phyloP scores from a whole-genome alignment of 345 rosid species.

The Litchi chinensis region DNA sequence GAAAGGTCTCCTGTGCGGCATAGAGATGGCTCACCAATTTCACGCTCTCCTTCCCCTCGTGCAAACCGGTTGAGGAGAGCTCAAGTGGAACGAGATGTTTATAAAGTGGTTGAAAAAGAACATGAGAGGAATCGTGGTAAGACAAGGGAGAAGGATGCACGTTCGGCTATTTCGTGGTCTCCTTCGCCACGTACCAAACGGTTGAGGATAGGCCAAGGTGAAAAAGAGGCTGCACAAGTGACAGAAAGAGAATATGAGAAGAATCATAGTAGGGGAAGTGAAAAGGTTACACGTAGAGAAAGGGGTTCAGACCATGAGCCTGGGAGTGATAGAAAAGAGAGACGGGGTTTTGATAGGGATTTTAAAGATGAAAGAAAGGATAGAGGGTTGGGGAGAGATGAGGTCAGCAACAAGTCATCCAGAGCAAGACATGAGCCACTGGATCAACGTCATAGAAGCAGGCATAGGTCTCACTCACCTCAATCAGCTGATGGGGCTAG shows the following conservation, averaged over 20 bases:
- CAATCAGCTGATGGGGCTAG: constrained; percentile 37
- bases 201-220: constrained; percentile 57
- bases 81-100: constrained; percentile 50
- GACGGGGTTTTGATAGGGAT: constrained; percentile 38
- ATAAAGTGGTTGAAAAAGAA: constrained; percentile 39
- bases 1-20: constrained; percentile 17
- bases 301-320: constrained; percentile 43
- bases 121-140: constrained; percentile 21
- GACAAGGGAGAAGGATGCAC: constrained; percentile 23
- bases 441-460: constrained; percentile 51
- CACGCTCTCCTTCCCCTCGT: constrained; percentile 75
- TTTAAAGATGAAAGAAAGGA: constrained; percentile 51
- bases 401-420: constrained; percentile 46
- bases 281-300: constrained; percentile 32
- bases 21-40: constrained; percentile 20
- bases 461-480: constrained; percentile 66
- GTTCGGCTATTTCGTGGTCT: constrained; percentile 43
- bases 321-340: constrained; percentile 52
- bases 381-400: constrained; percentile 59
- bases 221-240: constrained; percentile 32
- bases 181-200: constrained; percentile 78
- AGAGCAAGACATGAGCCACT: constrained; percentile 52
- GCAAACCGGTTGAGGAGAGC: constrained; percentile 66
- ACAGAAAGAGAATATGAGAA: constrained; percentile 37
- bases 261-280: constrained; percentile 24